Evolutionary conservation across 208 protist species (phyloP).

Genomic region (Leishmania lainsoni): DNA sequence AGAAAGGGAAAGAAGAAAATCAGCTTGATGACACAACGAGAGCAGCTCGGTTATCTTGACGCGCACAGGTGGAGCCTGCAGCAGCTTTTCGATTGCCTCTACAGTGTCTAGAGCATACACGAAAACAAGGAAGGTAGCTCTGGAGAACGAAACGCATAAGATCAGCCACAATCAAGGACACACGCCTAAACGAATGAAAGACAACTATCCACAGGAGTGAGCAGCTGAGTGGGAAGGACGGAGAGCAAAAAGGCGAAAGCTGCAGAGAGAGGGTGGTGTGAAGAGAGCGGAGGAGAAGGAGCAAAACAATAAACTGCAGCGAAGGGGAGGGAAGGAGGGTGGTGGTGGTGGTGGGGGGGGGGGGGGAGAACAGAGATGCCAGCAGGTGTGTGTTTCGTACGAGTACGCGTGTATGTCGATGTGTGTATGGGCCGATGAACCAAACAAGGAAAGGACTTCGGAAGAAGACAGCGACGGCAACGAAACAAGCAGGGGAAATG

Average conservation of each 20-base stretch:
- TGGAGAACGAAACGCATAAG: neutral
- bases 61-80: neutral
- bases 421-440: conserved; percentile 1
- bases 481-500: too few species aligned
- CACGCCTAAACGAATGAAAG: neutral
- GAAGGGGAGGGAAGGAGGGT: neutral
- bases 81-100: neutral
- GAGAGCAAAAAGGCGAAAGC: neutral
- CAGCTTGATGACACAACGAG: conserved; percentile 8
- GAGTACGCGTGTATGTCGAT: neutral
- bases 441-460: neutral
- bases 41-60: neutral
- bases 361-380: neutral
- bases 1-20: neutral
- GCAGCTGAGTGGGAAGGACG: neutral
- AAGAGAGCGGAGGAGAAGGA: neutral
- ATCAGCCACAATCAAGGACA: neutral
- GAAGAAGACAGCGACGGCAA: too few species aligned
- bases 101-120: neutral
- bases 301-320: neutral
- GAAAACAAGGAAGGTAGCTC: conserved; percentile 10
- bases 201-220: neutral
- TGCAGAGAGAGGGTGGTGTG: neutral
- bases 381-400: neutral
- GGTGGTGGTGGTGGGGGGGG: too few species aligned